Percentiles rank a stretch among this genome's conserved stretches.
phyloP scores from a whole-genome alignment of 1,139 yeast genomes.

The Tardiomyces blankii region DNA sequence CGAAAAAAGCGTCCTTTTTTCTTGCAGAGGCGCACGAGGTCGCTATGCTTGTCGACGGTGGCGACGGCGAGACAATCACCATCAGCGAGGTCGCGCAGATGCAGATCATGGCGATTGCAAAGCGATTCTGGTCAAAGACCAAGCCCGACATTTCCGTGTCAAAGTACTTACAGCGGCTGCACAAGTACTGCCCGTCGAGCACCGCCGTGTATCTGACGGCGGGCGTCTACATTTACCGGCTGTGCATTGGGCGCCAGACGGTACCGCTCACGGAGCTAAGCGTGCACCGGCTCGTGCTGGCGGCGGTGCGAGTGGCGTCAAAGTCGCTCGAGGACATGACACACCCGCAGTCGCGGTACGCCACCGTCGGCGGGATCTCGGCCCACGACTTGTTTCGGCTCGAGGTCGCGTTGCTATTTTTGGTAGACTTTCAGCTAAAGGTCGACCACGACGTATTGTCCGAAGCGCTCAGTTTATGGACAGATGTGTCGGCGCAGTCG shows the following conservation, averaged over 20 bases:
- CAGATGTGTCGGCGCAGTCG: neutral
- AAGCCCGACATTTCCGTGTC: constrained; percentile 28
- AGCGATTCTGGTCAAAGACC: constrained; percentile 29
- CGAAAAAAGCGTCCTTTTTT: neutral
- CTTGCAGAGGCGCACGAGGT: neutral
- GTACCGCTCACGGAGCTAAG: constrained; percentile 32
- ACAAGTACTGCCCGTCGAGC: constrained; percentile 34
- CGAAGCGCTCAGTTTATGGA: constrained; percentile 15
- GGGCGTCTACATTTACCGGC: constrained; percentile 26
- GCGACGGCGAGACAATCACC: neutral
- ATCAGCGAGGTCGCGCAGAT: neutral
- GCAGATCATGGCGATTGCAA: constrained; percentile 1
- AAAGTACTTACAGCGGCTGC: constrained; percentile 30
- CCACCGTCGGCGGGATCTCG: constrained; percentile 43
- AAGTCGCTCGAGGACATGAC: constrained; percentile 42
- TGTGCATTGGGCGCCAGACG: constrained; percentile 21
- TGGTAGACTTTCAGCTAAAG: constrained; percentile 27
- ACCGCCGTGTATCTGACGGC: constrained; percentile 34
- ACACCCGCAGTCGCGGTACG: constrained; percentile 39
- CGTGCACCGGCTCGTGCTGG: constrained; percentile 38
- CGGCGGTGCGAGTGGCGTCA: constrained; percentile 39
- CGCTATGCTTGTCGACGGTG: neutral
- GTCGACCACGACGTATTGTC: constrained; percentile 21
- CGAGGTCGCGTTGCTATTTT: constrained; percentile 37
- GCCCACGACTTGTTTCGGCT: constrained; percentile 33